Conservation (phyloP, 305 asterid species). For the Solanum aculeatissimum region DNA sequence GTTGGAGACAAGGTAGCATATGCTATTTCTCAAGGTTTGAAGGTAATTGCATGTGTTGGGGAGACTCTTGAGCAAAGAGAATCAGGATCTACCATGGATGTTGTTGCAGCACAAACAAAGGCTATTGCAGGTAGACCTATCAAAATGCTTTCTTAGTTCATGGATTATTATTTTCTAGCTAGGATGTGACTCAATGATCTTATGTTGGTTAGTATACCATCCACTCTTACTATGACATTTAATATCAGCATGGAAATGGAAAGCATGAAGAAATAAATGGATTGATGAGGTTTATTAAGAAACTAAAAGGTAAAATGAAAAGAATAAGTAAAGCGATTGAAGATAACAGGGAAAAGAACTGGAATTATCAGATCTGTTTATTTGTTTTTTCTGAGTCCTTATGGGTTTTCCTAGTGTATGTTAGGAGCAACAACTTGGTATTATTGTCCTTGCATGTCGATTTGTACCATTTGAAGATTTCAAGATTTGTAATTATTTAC, state of each 20-base stretch:
- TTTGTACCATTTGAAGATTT: neutral
- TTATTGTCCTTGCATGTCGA: neutral
- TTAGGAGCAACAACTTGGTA: neutral
- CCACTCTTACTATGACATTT: neutral
- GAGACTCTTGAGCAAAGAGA: constrained; percentile 98
- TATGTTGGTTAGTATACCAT: neutral
- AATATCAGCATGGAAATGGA: neutral
- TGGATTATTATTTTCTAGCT: neutral
- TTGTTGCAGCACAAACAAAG: constrained; percentile 93
- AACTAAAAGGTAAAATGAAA: neutral
- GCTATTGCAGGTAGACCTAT: constrained; percentile 81
- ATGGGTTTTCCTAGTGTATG: neutral
- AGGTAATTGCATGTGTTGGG: constrained; percentile 97
- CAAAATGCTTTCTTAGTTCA: neutral
- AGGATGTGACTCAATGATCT: neutral
- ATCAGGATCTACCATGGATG: constrained; percentile 78
- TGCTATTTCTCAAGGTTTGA: constrained; percentile 88
- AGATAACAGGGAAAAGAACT: neutral
- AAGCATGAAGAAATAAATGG: neutral
- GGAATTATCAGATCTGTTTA: neutral
- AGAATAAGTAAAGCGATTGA: neutral
- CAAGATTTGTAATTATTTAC: neutral
- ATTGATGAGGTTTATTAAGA: neutral
- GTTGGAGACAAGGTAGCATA: constrained; percentile 96
- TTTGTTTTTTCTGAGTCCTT: neutral